Base-by-base conservation (phyloP, 257 asterid species). In the Solanum sejunctum region DNA sequence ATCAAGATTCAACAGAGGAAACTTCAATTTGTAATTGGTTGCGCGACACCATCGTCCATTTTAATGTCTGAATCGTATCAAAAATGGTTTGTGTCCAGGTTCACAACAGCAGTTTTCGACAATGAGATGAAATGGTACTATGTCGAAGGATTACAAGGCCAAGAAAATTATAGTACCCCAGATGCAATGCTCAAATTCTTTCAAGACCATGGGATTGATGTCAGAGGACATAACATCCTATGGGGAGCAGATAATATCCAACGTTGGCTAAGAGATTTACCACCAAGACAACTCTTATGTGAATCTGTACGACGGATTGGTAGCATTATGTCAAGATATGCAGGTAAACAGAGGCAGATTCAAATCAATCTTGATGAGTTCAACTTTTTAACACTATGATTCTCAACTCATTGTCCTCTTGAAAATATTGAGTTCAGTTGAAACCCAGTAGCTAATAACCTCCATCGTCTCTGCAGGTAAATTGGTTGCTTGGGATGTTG, bases 91-190 rank as follows among this genome's bases (percentile, higher is more conserved):
- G 20, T 85, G 8, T 8, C 84, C 10, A 92, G 96, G 8, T 93
- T 90, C 89, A 84, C 89, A 1, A 92, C 92, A 6, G 77, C 89
- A 1, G 86, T 90, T 3, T 92, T 92, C 43, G 86, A 89, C 89
- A 93, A 93, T 81, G 93, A 93, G 83, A 85, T 92, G 90, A 92
- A 92, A 69, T 92, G 96, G 96, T 91, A 92, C 86, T 89, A 78
- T 55, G 89, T 89, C 1, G 92, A 92, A 72, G 7, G 0, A 26
- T 4, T 7, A 6, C 86, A 58, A 1, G 92, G 90, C 3, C 43
- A 43, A 2, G 94, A 90, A 82, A 89, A 91, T 79, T 92, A 91
- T 88, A 89, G 90, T 0, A 79, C 87, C 26, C 85, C 91, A 3
- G 96, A 92, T 39, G 92, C 92, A 79, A 90, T 92, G 96, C 87